Evolutionary conservation across 345 rosid genomes (phyloP).

Genomic region (Ceriops zippeliana): DNA sequence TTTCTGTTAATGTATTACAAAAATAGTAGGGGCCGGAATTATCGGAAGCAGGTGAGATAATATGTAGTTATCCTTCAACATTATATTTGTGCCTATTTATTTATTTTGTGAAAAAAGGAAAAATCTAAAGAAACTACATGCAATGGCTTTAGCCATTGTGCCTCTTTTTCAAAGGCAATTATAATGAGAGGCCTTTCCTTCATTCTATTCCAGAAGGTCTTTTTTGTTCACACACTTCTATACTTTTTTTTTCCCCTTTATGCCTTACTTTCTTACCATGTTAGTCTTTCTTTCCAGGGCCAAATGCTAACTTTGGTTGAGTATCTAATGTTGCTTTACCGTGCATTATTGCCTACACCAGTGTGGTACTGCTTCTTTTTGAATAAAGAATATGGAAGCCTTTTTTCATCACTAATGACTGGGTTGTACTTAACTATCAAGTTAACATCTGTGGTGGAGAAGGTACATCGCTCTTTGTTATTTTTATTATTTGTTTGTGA

Average conservation of each 20-base stretch:
- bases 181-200: background rate
- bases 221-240: background rate
- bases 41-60: conserved; percentile 80
- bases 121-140: background rate
- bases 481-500: background rate
- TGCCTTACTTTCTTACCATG: conserved; percentile 8
- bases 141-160: background rate
- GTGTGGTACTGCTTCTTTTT: conserved; percentile 91
- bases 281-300: conserved; percentile 42
- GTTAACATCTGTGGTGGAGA: conserved; percentile 76
- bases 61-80: background rate
- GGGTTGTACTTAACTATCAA: conserved; percentile 75
- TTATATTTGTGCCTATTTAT: background rate
- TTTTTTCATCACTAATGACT: conserved; percentile 78
- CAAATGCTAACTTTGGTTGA: conserved; percentile 76
- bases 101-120: background rate
- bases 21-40: conserved; percentile 90
- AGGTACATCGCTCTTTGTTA: conserved; percentile 34
- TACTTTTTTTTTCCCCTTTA: background rate
- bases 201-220: background rate
- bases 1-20: conserved; percentile 80
- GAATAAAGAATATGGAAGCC: conserved; percentile 83
- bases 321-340: conserved; percentile 64
- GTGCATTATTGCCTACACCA: conserved; percentile 75
- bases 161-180: background rate